A percentile compares a stretch with the other conserved stretches of the same genome.
Evolutionary conservation across 179 eudicot species (phyloP).

Genomic region (Monotropa hypopitys): DNA sequence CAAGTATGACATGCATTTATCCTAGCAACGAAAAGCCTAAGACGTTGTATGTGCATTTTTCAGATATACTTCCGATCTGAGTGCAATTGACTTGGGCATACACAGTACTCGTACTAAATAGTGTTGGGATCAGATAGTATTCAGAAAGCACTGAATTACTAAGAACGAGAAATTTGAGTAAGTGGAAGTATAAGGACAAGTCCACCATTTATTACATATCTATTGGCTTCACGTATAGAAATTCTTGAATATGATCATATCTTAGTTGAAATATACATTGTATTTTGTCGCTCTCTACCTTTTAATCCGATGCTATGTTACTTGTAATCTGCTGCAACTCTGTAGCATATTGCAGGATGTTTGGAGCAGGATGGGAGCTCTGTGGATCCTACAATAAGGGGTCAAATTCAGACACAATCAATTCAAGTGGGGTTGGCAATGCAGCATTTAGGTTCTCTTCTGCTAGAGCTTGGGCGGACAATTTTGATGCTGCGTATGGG

Average conservation of each 20-base stretch:
- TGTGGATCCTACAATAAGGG: slow-evolving; percentile 49
- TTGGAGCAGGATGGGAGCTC: slow-evolving; percentile 60
- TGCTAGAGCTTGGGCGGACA: slow-evolving; percentile 91
- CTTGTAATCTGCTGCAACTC: slow-evolving; percentile 28
- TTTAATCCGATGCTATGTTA: slow-evolving; percentile 16
- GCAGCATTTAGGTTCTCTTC: slow-evolving; percentile 93
- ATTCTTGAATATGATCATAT: not conserved
- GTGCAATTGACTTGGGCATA: not conserved
- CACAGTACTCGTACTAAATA: not conserved
- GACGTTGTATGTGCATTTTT: not conserved
- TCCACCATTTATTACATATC: not conserved
- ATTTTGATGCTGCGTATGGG: slow-evolving; percentile 77
- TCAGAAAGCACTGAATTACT: not conserved
- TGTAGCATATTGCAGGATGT: slow-evolving; percentile 73
- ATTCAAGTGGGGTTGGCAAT: slow-evolving; percentile 61
- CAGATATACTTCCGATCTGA: not conserved
- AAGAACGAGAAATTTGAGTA: no score
- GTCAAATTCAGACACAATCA: slow-evolving; percentile 64
- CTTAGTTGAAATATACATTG: not conserved
- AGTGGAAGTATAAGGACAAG: not conserved
- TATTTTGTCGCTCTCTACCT: not conserved
- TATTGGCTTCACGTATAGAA: not conserved
- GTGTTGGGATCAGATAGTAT: not conserved
- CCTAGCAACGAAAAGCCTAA: not conserved
- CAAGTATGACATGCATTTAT: not conserved